Evolutionary conservation across 2,329 filamentous ascomycete species (phyloP).

Genomic region (Colletotrichum sp.): DNA sequence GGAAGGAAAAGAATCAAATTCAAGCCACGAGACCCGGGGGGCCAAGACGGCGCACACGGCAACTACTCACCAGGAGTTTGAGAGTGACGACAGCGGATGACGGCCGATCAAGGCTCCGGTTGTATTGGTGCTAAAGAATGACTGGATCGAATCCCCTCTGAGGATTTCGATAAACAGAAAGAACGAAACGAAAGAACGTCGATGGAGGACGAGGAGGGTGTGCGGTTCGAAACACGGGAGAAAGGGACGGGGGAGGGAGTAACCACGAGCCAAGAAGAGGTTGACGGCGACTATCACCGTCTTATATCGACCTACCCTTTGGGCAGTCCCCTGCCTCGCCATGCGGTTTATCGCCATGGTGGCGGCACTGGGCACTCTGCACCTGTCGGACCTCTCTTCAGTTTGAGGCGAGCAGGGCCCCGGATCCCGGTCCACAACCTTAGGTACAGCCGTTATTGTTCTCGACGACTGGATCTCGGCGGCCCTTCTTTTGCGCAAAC

Average conservation of each 20-base stretch:
- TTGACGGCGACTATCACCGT: slow-evolving; percentile 14
- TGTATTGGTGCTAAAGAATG: slow-evolving; percentile 1
- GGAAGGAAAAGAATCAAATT: background rate
- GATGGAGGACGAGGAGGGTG: background rate
- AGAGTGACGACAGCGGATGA: slow-evolving; percentile 22
- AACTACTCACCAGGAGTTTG: slow-evolving; percentile 4
- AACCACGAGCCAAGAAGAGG: background rate
- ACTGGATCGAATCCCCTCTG: slow-evolving; percentile 5
- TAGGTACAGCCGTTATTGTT: background rate
- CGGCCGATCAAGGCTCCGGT: slow-evolving; percentile 10
- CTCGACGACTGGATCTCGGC: slow-evolving; percentile 14
- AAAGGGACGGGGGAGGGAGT: background rate
- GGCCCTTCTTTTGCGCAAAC: background rate
- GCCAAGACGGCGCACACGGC: background rate
- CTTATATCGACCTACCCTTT: slow-evolving; percentile 21
- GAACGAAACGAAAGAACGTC: slow-evolving; percentile 16
- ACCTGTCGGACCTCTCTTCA: slow-evolving; percentile 1
- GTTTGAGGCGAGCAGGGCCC: slow-evolving; percentile 10
- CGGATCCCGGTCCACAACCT: slow-evolving; percentile 1
- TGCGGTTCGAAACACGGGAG: slow-evolving; percentile 10
- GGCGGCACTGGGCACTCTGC: background rate
- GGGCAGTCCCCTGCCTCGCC: slow-evolving; percentile 14
- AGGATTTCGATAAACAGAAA: background rate
- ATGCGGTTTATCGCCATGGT: slow-evolving; percentile 15
- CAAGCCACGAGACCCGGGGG: slow-evolving; percentile 11